Percentiles rank a stretch among this genome's conserved stretches.
Evolutionary conservation across 2,329 filamentous ascomycete genomes (phyloP).

Genomic region (Neonectria hederae): DNA sequence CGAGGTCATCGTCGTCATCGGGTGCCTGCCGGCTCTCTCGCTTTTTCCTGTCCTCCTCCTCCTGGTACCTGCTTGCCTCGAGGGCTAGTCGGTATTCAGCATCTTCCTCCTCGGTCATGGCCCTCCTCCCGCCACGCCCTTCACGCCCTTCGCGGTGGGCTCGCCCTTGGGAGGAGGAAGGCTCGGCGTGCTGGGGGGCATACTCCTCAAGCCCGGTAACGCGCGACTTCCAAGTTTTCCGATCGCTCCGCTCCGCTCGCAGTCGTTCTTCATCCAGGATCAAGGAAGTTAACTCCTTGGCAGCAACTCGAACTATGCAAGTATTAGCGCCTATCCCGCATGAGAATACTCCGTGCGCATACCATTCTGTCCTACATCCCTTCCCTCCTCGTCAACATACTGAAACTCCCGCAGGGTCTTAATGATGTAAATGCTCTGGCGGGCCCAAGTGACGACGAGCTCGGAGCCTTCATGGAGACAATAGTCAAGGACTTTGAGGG

Average conservation of each 20-base stretch:
- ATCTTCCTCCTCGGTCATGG: slow-evolving; percentile 80
- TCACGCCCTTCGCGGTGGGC: slow-evolving; percentile 52
- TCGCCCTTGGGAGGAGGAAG: slow-evolving; percentile 53
- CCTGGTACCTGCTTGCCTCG: slow-evolving; percentile 94
- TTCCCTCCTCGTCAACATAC: slow-evolving; percentile 93
- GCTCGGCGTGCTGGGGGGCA: slow-evolving; percentile 56
- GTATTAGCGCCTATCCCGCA: slow-evolving; percentile 29
- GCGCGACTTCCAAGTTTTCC: slow-evolving; percentile 95
- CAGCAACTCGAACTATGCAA: slow-evolving; percentile 83
- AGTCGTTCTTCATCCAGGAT: slow-evolving; percentile 94
- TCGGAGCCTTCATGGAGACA: slow-evolving; percentile 97
- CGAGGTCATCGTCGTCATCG: slow-evolving; percentile 86
- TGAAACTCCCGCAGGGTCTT: slow-evolving; percentile 98
- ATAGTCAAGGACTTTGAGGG: slow-evolving; percentile 96
- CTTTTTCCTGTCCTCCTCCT: slow-evolving; percentile 86
- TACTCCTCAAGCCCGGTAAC: slow-evolving; percentile 93
- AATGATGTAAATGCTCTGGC: slow-evolving; percentile 98
- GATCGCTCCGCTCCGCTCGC: slow-evolving; percentile 87
- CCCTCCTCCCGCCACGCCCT: slow-evolving; percentile 48
- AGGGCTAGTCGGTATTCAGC: slow-evolving; percentile 89
- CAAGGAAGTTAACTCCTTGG: slow-evolving; percentile 92
- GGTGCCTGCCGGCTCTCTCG: slow-evolving; percentile 68
- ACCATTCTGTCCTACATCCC: slow-evolving; percentile 98
- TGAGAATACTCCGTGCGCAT: slow-evolving; percentile 45
- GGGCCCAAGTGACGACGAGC: slow-evolving; percentile 95